These are phyloP conservation scores for Peniophora sp. DNA, from an alignment of 1,284 basidiomycete genomes.

Conservation along the genomic window DNA sequence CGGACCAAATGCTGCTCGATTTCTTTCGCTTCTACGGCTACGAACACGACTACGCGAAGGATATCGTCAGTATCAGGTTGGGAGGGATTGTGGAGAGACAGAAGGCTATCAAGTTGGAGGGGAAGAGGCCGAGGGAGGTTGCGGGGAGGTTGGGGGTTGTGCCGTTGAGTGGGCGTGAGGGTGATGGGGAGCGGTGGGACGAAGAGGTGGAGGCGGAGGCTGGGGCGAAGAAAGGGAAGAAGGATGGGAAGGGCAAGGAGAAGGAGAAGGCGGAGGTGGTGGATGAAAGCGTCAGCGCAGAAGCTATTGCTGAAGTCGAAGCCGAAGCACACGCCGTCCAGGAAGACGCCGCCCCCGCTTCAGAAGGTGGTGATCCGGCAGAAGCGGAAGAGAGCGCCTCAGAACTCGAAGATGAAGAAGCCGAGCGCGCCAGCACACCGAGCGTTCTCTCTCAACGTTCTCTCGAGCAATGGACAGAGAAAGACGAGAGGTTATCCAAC, in stretches of 20 bases:
- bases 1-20: constrained; percentile 22
- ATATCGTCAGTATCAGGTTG: constrained; percentile 30
- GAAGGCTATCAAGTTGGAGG: not conserved
- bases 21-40: constrained; percentile 42
- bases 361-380: not conserved
- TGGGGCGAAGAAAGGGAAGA: no score
- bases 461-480: constrained; percentile 1
- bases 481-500: constrained; percentile 8
- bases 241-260: no score
- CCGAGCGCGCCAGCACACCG: not conserved
- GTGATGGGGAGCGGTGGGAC: no score
- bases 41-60: constrained; percentile 24
- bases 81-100: constrained; percentile 26
- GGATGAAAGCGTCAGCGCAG: no score
- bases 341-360: not conserved
- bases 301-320: no score
- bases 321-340: no score
- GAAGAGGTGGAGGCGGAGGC: no score
- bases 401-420: no score
- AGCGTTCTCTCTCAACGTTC: not conserved
- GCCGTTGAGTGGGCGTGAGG: constrained; percentile 6
- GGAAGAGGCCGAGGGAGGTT: constrained; percentile 7
- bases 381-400: not conserved
- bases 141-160: constrained; percentile 4
- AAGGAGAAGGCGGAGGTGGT: no score